Conservation (phyloP, 805 yeast genomes). For the Candida vaughaniae region DNA sequence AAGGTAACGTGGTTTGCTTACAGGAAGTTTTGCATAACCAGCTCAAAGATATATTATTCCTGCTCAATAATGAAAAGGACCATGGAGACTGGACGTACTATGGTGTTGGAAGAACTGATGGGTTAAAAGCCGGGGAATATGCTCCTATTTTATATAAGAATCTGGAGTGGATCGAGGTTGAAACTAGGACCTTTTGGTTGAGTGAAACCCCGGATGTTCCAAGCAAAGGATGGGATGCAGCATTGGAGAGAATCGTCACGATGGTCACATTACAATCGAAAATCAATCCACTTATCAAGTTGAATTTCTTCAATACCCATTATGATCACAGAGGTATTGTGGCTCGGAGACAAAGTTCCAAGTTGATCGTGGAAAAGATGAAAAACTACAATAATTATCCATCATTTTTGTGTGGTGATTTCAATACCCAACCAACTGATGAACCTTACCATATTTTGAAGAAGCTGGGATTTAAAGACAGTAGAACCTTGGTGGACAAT, state of each 20-base stretch:
- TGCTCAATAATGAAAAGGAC: constrained; percentile 22
- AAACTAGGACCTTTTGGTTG: constrained; percentile 37
- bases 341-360: constrained; percentile 36
- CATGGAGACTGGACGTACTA: constrained; percentile 32
- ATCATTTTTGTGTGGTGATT: constrained; percentile 42
- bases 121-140: constrained; percentile 28
- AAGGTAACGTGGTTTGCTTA: constrained; percentile 37
- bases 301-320: constrained; percentile 43
- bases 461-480: constrained; percentile 25
- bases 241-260: constrained; percentile 39
- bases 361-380: constrained; percentile 36
- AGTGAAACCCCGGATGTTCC: constrained; percentile 47
- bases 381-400: constrained; percentile 29
- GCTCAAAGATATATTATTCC: constrained; percentile 28
- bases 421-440: constrained; percentile 41
- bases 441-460: constrained; percentile 41
- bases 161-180: constrained; percentile 31
- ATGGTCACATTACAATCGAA: constrained; percentile 32
- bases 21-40: constrained; percentile 46
- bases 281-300: constrained; percentile 24
- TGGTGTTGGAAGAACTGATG: constrained; percentile 39
- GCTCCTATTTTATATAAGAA: constrained; percentile 36
- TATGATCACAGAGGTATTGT: constrained; percentile 39
- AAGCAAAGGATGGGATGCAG: constrained; percentile 45
- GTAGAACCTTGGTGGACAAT: constrained; percentile 30